Evolutionary conservation across 345 rosid species (phyloP), one percentile per base, ranked within the genome.

Genomic region (Adansonia digitata): DNA sequence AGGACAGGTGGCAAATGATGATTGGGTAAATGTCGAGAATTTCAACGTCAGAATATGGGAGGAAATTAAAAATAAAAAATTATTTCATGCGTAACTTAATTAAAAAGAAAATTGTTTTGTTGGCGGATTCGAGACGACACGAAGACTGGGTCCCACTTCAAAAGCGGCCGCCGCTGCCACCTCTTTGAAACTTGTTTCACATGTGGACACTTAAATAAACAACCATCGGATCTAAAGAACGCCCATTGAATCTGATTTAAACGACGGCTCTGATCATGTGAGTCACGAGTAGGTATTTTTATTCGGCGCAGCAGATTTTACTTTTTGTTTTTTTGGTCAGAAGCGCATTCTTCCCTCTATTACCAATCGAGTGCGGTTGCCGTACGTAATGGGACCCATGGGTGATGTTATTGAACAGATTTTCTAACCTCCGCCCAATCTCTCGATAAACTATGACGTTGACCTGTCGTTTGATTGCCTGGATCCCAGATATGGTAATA

Each of bases 121-220:
- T 86, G 79, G 89, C 83, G 75, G 86, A 84, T 76, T 85, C 86
- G 79, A 80, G 82, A 83, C 80, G 86, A 78, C 80, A 74, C 68
- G 57, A 69, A 74, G 72, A 34, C 76, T 70, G 85, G 97, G 81
- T 35, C 89, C 88, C 75, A 69, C 68, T 13, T 0, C 26, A 52
- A 71, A 81, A 81, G 85, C 83, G 84, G 92, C 92, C 79, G 91
- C 91, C 88, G 86, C 85, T 80, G 56, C 24, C 53, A 27, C 72
- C 40, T 26, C 13, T 68, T 68, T 46, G 39, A 68, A 68, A 24
- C 46, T 74, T 74, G 74, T 74, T 86, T 89, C 85, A 89, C 94
- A 86, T 86, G 88, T 85, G 90, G 80, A 65, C 78, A 74, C 77
- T 53, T 2, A 53, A 53, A 3, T n/a, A n/a, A n/a, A 14, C 56